phyloP scores from a whole-genome alignment of 208 protist species.

The Leishmania gerbilli region DNA sequence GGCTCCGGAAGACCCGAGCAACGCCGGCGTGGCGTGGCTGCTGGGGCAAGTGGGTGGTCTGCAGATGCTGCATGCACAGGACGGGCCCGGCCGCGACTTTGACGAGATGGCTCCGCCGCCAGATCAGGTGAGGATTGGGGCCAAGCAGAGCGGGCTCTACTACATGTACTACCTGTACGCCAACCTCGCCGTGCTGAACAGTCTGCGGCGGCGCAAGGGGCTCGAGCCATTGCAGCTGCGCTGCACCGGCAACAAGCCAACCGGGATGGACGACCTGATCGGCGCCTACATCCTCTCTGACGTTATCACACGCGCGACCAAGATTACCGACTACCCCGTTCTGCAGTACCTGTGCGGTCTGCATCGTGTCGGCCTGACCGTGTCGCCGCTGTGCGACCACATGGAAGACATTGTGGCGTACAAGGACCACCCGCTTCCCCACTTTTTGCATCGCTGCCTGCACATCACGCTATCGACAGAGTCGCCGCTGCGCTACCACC shows the following conservation, averaged over 20 bases:
- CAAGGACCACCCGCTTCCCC: slow-evolving; percentile 93
- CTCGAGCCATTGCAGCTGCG: slow-evolving; percentile 91
- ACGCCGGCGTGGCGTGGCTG: slow-evolving; percentile 89
- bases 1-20: slow-evolving; percentile 63
- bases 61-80: slow-evolving; percentile 80
- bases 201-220: slow-evolving; percentile 73
- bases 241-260: slow-evolving; percentile 91
- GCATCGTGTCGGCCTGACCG: slow-evolving; percentile 94
- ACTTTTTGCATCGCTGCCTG: slow-evolving; percentile 95
- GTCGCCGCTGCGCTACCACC: slow-evolving; percentile 93
- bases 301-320: slow-evolving; percentile 96
- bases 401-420: slow-evolving; percentile 94
- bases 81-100: slow-evolving; percentile 61
- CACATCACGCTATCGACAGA: slow-evolving; percentile 97
- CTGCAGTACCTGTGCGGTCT: slow-evolving; percentile 98
- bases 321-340: slow-evolving; percentile 92
- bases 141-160: slow-evolving; percentile 96
- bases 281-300: slow-evolving; percentile 95
- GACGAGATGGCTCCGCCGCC: slow-evolving; percentile 50
- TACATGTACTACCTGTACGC: slow-evolving; percentile 98
- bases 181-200: slow-evolving; percentile 97
- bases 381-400: slow-evolving; percentile 98
- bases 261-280: slow-evolving; percentile 88
- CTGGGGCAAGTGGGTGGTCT: slow-evolving; percentile 88
- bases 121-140: slow-evolving; percentile 57